A percentile compares a stretch with the other conserved stretches of the same genome.
phyloP scores from a whole-genome alignment of 2,329 filamentous ascomycete genomes.

The Phyllosticta citrichinensis region DNA sequence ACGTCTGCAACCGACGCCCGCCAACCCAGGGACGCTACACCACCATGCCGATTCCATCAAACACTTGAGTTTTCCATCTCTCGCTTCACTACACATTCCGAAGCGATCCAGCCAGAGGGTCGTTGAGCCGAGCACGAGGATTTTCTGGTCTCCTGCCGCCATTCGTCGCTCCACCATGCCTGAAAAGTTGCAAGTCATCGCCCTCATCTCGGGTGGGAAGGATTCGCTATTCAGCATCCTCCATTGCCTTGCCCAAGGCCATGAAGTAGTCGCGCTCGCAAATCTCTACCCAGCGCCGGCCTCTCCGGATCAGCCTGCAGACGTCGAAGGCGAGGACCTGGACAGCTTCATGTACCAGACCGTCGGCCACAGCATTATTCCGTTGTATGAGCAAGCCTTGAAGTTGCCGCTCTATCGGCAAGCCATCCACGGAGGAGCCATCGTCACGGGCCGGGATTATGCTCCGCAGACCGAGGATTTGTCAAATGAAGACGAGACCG shows the following conservation, averaged over 20 bases:
- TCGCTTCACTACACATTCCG: not conserved
- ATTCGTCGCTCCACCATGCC: constrained; percentile 20
- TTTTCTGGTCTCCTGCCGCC: not conserved
- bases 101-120: not conserved
- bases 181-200: constrained; percentile 55
- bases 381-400: constrained; percentile 71
- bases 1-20: not conserved
- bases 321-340: constrained; percentile 52
- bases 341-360: constrained; percentile 99
- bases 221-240: constrained; percentile 91
- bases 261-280: constrained; percentile 75
- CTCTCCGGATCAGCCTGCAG: constrained; percentile 18
- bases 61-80: not conserved
- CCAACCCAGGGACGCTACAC: not conserved
- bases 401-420: constrained; percentile 75
- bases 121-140: not conserved
- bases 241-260: constrained; percentile 79
- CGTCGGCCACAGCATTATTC: constrained; percentile 78
- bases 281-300: constrained; percentile 61
- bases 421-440: constrained; percentile 60
- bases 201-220: constrained; percentile 90
- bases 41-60: not conserved
- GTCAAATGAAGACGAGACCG: constrained; percentile 64
- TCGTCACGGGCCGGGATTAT: constrained; percentile 66
- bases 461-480: not conserved